A percentile compares a stretch with the other conserved stretches of the same genome.
Evolutionary conservation across 129 eudicot genomes (phyloP).

Genomic region (Flaveria trinervia): DNA sequence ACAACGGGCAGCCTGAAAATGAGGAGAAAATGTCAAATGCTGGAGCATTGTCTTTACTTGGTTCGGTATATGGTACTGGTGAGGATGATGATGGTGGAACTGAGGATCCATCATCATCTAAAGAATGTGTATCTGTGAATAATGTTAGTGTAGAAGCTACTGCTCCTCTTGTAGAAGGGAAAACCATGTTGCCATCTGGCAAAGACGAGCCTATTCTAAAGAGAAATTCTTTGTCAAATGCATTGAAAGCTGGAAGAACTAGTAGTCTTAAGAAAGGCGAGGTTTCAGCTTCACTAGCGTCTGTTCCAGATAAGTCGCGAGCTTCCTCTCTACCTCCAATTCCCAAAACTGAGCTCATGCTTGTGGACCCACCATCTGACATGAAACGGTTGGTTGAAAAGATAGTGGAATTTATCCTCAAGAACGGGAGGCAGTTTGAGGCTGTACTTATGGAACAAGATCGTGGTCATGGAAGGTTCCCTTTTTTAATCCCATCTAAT

Average conservation of each 20-base stretch:
- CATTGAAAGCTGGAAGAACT: conserved; percentile 44
- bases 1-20: conserved; percentile 46
- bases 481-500: conserved; percentile 79
- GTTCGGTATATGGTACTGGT: conserved; percentile 83
- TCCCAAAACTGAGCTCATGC: conserved; percentile 46
- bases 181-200: conserved; percentile 24
- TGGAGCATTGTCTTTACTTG: conserved; percentile 92
- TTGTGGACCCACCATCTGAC: conserved; percentile 87
- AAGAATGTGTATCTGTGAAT: conserved; percentile 33
- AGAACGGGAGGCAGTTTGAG: conserved; percentile 93
- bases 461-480: conserved; percentile 77
- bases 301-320: conserved; percentile 41
- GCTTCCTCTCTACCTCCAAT: conserved; percentile 45
- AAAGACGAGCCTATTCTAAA: conserved; percentile 44
- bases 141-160: conserved; percentile 14
- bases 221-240: conserved; percentile 43
- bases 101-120: conserved; percentile 40
- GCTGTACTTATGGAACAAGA: conserved; percentile 85
- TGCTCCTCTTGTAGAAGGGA: conserved; percentile 30
- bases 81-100: conserved; percentile 78
- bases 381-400: conserved; percentile 69
- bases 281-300: conserved; percentile 36
- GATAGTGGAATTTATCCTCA: conserved; percentile 72
- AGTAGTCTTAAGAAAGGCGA: conserved; percentile 44
- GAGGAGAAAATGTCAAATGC: conserved; percentile 36